Conservation (phyloP, 768 basidiomycete species). For the Leccinum broughii region DNA sequence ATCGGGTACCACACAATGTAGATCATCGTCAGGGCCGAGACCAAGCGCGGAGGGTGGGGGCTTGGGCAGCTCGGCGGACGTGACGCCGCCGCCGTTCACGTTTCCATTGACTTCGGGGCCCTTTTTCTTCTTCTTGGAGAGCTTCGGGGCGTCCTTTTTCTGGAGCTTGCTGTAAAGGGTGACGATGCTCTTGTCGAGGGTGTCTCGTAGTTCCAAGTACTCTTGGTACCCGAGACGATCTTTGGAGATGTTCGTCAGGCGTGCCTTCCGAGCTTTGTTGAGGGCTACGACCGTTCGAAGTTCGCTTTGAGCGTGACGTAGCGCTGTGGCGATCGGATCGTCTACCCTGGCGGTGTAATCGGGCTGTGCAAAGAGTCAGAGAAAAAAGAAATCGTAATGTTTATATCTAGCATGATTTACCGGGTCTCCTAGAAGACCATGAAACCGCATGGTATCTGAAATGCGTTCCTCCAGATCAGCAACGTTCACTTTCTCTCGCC, state of each 20-base stretch:
- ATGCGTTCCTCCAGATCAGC: slow-evolving; percentile 76
- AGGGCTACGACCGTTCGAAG: slow-evolving; percentile 72
- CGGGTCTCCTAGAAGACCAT: slow-evolving; percentile 66
- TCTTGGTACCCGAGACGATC: slow-evolving; percentile 92
- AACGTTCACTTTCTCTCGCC: slow-evolving; percentile 74
- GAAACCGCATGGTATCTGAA: slow-evolving; percentile 73
- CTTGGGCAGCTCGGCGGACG: slow-evolving; percentile 41
- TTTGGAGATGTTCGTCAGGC: slow-evolving; percentile 73
- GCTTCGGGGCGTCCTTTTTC: slow-evolving; percentile 77
- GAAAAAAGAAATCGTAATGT: slow-evolving; percentile 6
- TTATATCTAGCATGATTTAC: slow-evolving; percentile 47
- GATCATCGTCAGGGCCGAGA: slow-evolving; percentile 66
- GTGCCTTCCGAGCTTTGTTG: slow-evolving; percentile 81
- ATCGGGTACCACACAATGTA: slow-evolving; percentile 61
- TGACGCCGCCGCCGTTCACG: slow-evolving; percentile 30
- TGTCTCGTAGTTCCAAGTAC: slow-evolving; percentile 80
- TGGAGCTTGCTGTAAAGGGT: slow-evolving; percentile 75
- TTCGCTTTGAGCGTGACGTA: slow-evolving; percentile 85
- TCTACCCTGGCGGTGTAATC: slow-evolving; percentile 80
- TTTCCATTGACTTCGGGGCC: slow-evolving; percentile 34
- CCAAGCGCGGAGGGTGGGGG: slow-evolving; percentile 75
- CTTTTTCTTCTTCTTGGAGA: slow-evolving; percentile 76
- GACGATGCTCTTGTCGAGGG: slow-evolving; percentile 83
- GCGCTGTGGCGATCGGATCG: slow-evolving; percentile 89
- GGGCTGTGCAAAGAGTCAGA: slow-evolving; percentile 47